Conservation (phyloP, 1,284 basidiomycete species). For the Porodaedalea pini region DNA sequence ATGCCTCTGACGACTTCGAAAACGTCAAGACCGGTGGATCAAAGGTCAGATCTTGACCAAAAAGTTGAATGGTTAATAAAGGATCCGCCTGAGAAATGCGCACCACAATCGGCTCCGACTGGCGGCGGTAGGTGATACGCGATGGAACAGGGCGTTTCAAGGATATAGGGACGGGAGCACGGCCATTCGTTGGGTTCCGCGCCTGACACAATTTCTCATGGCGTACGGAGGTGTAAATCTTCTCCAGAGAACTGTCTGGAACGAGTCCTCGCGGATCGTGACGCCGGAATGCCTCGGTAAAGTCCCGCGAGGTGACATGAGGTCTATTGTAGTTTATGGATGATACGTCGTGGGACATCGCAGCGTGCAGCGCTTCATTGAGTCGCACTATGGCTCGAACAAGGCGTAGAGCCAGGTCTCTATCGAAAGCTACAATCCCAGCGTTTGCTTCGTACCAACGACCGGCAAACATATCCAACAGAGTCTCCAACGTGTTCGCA, state of each 20-base stretch:
- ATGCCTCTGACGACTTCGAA: constrained; percentile 67
- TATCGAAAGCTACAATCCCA: constrained; percentile 70
- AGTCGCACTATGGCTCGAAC: constrained; percentile 85
- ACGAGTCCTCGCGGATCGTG: constrained; percentile 69
- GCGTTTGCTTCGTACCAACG: constrained; percentile 92
- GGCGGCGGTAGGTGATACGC: constrained; percentile 77
- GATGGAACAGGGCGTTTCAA: constrained; percentile 73
- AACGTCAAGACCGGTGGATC: constrained; percentile 83
- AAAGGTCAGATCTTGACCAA: constrained; percentile 82
- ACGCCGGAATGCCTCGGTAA: constrained; percentile 73
- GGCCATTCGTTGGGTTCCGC: constrained; percentile 43
- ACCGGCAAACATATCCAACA: constrained; percentile 83
- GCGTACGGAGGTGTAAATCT: constrained; percentile 75
- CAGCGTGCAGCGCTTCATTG: constrained; percentile 75
- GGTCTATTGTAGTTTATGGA: constrained; percentile 59
- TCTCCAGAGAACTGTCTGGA: constrained; percentile 68
- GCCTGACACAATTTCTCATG: constrained; percentile 73
- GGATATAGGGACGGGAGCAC: constrained; percentile 53
- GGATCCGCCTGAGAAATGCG: constrained; percentile 80
- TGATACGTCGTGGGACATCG: constrained; percentile 57
- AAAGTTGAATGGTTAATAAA: constrained; percentile 73
- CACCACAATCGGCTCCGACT: constrained; percentile 82
- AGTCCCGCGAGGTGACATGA: constrained; percentile 69
- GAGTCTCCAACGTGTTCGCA: constrained; percentile 52
- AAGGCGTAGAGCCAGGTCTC: constrained; percentile 72